A percentile compares a stretch with the other conserved stretches of the same genome.
phyloP scores from a whole-genome alignment of 345 rosid genomes.

The Citrus cavaleriei region DNA sequence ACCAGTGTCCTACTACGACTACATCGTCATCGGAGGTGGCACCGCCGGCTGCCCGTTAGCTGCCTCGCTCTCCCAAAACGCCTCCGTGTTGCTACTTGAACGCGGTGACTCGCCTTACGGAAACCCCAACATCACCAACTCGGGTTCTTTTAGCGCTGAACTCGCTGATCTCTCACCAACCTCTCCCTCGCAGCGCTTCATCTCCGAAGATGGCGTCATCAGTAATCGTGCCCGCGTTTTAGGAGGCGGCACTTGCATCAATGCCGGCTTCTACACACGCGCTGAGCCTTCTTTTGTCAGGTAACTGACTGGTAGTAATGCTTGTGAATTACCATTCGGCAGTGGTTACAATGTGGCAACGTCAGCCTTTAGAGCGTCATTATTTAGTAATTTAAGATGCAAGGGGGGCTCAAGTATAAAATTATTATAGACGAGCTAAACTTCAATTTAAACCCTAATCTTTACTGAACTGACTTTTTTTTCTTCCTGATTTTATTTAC shows the following conservation, averaged over 20 bases:
- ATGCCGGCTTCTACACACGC: conserved; percentile 69
- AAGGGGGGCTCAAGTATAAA: neutral
- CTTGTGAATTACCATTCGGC: no score
- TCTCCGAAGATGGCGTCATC: conserved; percentile 69
- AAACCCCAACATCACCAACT: conserved; percentile 48
- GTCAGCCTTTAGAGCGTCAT: neutral
- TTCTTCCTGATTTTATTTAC: neutral
- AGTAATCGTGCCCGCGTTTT: conserved; percentile 64
- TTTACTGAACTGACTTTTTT: no score
- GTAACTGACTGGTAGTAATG: neutral
- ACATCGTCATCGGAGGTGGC: conserved; percentile 78
- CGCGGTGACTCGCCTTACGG: conserved; percentile 72
- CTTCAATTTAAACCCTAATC: no score
- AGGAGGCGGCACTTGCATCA: conserved; percentile 66
- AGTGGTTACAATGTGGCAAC: no score
- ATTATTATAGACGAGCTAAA: no score
- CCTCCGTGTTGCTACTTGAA: conserved; percentile 61
- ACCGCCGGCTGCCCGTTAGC: conserved; percentile 84
- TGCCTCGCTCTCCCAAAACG: conserved; percentile 58
- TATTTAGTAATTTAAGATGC: no score
- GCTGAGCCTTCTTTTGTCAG: conserved; percentile 40
- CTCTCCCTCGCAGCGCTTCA: conserved; percentile 64
- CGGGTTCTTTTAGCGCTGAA: conserved; percentile 39
- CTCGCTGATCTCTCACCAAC: conserved; percentile 48
- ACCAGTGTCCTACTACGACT: conserved; percentile 29